Percentiles rank a stretch among this genome's conserved stretches.
These are phyloP conservation scores for Aspergillus homomorphus DNA, from an alignment of 495 filamentous ascomycete species.

Conservation along the genomic window DNA sequence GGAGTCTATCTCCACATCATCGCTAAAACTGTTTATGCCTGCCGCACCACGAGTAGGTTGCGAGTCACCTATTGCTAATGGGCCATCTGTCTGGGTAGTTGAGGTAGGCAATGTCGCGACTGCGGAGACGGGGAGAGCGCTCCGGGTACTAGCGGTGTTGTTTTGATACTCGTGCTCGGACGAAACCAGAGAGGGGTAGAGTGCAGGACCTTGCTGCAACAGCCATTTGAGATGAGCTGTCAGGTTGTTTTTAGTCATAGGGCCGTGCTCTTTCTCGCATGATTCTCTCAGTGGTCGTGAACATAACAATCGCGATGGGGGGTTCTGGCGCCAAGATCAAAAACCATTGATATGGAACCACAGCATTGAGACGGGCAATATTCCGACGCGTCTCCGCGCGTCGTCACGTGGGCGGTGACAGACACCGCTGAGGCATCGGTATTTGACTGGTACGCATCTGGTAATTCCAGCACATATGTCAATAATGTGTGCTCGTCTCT, in stretches of 20 bases:
- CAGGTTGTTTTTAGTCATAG: constrained; percentile 55
- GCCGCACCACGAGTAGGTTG: constrained; percentile 1
- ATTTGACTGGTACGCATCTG: background rate
- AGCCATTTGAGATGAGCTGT: constrained; percentile 50
- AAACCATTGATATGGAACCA: background rate
- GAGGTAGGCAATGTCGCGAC: constrained; percentile 3
- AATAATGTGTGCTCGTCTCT: too few species aligned
- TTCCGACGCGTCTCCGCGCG: constrained; percentile 22
- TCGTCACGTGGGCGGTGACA: constrained; percentile 25
- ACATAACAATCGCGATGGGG: constrained; percentile 10
- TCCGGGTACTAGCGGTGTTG: constrained; percentile 3
- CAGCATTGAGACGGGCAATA: constrained; percentile 1
- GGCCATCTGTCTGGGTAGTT: constrained; percentile 7
- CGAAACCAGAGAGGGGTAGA: constrained; percentile 32
- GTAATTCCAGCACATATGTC: background rate
- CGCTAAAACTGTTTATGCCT: constrained; percentile 6
- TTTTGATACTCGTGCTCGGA: constrained; percentile 22
- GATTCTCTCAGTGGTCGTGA: constrained; percentile 14
- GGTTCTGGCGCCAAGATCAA: constrained; percentile 16
- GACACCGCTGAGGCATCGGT: background rate
- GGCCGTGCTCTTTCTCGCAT: constrained; percentile 34
- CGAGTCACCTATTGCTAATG: constrained; percentile 10
- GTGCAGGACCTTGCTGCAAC: constrained; percentile 38
- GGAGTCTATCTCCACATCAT: constrained; percentile 26
- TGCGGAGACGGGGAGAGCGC: background rate